Percentiles rank a stretch among this genome's conserved stretches.
Evolutionary conservation across 2,329 filamentous ascomycete species (phyloP).

Genomic region (Sporothrix variecibatus): DNA sequence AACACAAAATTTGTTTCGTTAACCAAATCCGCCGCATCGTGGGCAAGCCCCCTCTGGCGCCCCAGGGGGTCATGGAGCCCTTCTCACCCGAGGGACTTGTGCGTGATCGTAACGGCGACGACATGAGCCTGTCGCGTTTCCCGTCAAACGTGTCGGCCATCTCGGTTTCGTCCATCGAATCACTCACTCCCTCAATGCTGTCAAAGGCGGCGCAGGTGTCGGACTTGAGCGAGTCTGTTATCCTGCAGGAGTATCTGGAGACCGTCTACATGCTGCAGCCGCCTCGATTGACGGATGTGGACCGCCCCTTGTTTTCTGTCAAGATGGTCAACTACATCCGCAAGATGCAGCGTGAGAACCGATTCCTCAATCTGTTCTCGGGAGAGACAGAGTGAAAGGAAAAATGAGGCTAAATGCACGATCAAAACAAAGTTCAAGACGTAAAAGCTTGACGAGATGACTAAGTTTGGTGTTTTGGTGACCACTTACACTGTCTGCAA

Average conservation of each 20-base stretch:
- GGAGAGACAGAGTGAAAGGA: too few relatives aligned
- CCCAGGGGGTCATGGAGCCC: not conserved
- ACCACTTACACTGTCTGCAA: not conserved
- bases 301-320: not conserved
- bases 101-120: not conserved
- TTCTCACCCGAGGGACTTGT: not conserved
- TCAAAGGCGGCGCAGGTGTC: not conserved
- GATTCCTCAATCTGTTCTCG: not conserved
- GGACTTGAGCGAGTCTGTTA: not conserved
- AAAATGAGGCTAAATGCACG: not conserved
- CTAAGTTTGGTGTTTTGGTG: not conserved
- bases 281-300: not conserved
- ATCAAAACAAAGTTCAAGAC: not conserved
- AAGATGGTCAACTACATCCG: not conserved
- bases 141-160: not conserved
- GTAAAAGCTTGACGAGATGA: not conserved
- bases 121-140: not conserved
- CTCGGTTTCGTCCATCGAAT: not conserved
- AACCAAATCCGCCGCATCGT: not conserved
- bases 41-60: not conserved
- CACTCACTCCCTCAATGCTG: not conserved
- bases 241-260: not conserved
- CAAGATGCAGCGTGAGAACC: not conserved
- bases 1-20: too few relatives aligned
- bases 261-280: not conserved